phyloP scores from a whole-genome alignment of 306 rosid species.

The Abrus pulchellus region DNA sequence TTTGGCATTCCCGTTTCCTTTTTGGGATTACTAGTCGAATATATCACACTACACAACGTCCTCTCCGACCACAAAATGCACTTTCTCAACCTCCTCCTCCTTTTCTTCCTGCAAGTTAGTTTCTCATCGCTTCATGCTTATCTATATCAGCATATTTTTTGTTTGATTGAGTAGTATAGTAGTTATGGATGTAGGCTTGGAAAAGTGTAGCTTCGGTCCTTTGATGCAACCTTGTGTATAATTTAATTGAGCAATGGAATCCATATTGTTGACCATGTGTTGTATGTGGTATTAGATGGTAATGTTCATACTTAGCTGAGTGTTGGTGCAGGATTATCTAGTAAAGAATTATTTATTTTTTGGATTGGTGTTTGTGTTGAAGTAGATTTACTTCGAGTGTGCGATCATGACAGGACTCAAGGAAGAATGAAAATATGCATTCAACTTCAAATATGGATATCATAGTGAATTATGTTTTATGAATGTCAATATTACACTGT shows the following conservation, averaged over 20 bases:
- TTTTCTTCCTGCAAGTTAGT: slow-evolving; percentile 76
- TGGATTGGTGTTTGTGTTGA: slow-evolving; percentile 24
- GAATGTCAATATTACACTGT: slow-evolving; percentile 19
- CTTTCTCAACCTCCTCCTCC: slow-evolving; percentile 58
- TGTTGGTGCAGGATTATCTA: background rate
- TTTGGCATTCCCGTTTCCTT: slow-evolving; percentile 82
- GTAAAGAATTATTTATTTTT: background rate
- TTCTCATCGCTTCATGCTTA: slow-evolving; percentile 12
- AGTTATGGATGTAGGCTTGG: slow-evolving; percentile 19
- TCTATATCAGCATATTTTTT: slow-evolving; percentile 2
- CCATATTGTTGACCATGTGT: slow-evolving; percentile 1
- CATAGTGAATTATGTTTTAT: slow-evolving; percentile 16
- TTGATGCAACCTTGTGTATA: background rate
- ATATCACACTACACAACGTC: slow-evolving; percentile 55
- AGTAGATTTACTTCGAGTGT: slow-evolving; percentile 22
- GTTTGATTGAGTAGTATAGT: background rate
- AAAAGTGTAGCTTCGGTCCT: slow-evolving; percentile 25
- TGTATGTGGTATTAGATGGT: slow-evolving; percentile 7
- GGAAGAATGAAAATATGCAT: slow-evolving; percentile 1
- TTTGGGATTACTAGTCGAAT: slow-evolving; percentile 71
- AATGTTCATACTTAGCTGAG: slow-evolving; percentile 27
- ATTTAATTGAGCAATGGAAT: slow-evolving; percentile 14
- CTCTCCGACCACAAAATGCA: slow-evolving; percentile 41
- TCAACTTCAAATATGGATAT: background rate
- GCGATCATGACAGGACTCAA: background rate